A percentile compares a stretch with the other conserved stretches of the same genome.
phyloP scores from a whole-genome alignment of 768 basidiomycete genomes.

The Grammothele lineata region DNA sequence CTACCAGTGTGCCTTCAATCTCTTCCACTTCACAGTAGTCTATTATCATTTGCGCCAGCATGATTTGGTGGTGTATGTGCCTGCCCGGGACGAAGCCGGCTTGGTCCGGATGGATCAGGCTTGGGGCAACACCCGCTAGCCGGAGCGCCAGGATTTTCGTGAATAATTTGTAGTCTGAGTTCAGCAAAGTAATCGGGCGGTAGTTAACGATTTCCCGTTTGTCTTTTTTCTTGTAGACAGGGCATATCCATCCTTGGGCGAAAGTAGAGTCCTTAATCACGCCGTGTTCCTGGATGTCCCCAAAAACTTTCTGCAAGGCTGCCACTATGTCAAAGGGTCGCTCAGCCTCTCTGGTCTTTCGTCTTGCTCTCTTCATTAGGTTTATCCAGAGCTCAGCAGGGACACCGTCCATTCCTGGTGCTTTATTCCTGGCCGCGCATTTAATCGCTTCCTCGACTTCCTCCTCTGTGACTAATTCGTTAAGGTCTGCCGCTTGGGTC shows the following conservation, averaged over 20 bases:
- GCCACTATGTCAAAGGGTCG: no score
- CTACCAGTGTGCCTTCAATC: slow-evolving; percentile 8
- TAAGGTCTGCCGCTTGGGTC: no score
- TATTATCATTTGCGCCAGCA: slow-evolving; percentile 19
- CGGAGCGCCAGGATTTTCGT: slow-evolving; percentile 22
- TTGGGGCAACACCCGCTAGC: slow-evolving; percentile 8
- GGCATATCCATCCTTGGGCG: slow-evolving; percentile 29
- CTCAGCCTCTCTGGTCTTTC: no score
- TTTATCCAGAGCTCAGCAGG: no score
- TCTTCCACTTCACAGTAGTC: slow-evolving; percentile 6
- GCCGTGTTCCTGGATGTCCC: no score
- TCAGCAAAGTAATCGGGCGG: slow-evolving; percentile 21
- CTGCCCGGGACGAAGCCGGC: slow-evolving; percentile 34
- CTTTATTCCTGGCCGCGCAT: no score
- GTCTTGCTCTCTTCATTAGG: no score
- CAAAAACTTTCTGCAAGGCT: no score
- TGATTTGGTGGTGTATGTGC: slow-evolving; percentile 29
- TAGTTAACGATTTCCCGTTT: slow-evolving; percentile 7
- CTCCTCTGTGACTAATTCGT: no score
- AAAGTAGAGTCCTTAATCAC: slow-evolving; percentile 18
- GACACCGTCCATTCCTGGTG: no score
- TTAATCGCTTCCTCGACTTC: no score
- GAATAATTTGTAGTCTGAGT: slow-evolving; percentile 30
- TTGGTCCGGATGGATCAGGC: slow-evolving; percentile 31
- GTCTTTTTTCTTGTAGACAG: slow-evolving; percentile 37